Base-by-base conservation (phyloP, 2,329 filamentous ascomycete genomes). In the Fusarium citri region DNA sequence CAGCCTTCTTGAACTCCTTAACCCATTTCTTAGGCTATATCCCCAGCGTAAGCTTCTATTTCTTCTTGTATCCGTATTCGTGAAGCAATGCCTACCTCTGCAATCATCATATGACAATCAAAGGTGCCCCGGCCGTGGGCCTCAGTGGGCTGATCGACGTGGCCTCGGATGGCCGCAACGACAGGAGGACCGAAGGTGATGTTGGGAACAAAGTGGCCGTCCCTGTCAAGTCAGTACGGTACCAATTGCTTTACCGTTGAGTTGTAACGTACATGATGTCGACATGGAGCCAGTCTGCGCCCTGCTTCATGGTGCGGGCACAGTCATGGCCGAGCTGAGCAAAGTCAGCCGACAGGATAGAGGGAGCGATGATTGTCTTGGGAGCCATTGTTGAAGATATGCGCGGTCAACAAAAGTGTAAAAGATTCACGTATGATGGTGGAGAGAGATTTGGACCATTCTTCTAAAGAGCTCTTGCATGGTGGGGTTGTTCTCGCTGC, bases 41-140 rank as follows among this genome's bases (percentile, higher is more conserved):
- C 50, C 10, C 26, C 22, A 22, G 30, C 37, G 61, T 76, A 55
- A 76, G 64, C 63, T 55, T 37, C 18, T 26, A 11, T 14, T 20
- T 2, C 12, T n/a, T 20, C 8, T 16, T 28, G 31, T 40, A 20
- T 28, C 56, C 30, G 47, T 20, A 28, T 28, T 41, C 25, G 56
- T 16, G 9, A 26, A 31, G 56, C 30, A 41, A 47, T 14, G 55
- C 82, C 74, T 86, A 95, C 93, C 91, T 99, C 95, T 76, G 94
- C 90, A 78, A 99, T 97, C 96, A 99, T 99, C 96, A 99, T 98
- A 83, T 99, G 96, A 87, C 96, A 99, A 82, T 99, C 96, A 80
- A 99, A 99, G 16, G 95, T 98, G 67, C 96, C 96, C 74, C 91
- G 92, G 55, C 92, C 94, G 72, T 91, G 85, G 34, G 87, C 87